phyloP scores from a whole-genome alignment of 2,329 filamentous ascomycete genomes.

The Colletotrichum sp. region DNA sequence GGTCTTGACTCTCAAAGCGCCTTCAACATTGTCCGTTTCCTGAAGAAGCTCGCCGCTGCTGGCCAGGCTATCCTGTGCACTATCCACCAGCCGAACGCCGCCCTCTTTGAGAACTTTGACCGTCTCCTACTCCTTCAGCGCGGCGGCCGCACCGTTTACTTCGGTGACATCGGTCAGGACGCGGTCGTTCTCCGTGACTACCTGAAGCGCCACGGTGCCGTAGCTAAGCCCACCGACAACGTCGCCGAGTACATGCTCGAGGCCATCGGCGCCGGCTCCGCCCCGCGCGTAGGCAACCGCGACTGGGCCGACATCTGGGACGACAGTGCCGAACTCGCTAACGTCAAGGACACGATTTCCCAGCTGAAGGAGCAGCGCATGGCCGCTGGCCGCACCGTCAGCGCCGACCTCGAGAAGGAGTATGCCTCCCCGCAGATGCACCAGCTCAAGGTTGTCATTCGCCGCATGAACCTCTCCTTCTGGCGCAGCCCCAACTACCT shows the following conservation, averaged over 20 bases:
- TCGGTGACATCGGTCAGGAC: slow-evolving; percentile 82
- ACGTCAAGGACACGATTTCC: slow-evolving; percentile 69
- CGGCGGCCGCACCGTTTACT: slow-evolving; percentile 84
- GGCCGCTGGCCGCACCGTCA: slow-evolving; percentile 39
- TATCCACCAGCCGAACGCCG: slow-evolving; percentile 88
- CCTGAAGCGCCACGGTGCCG: slow-evolving; percentile 64
- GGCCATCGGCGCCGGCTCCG: slow-evolving; percentile 77
- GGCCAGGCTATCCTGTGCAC: slow-evolving; percentile 91
- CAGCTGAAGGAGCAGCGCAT: slow-evolving; percentile 68
- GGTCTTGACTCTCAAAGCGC: slow-evolving; percentile 75
- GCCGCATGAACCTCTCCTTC: slow-evolving; percentile 77
- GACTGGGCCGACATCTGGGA: slow-evolving; percentile 86
- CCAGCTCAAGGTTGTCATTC: slow-evolving; percentile 78
- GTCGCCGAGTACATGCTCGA: slow-evolving; percentile 85
- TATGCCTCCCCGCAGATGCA: slow-evolving; percentile 82
- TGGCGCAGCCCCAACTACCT: slow-evolving; percentile 90
- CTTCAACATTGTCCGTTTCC: slow-evolving; percentile 78
- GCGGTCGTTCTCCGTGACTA: slow-evolving; percentile 73
- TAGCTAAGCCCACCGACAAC: slow-evolving; percentile 60
- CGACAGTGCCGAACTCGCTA: slow-evolving; percentile 72
- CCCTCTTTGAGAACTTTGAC: slow-evolving; percentile 88
- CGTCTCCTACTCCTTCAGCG: slow-evolving; percentile 78
- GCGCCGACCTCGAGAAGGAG: slow-evolving; percentile 69
- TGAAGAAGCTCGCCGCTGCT: slow-evolving; percentile 77
- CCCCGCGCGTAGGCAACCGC: slow-evolving; percentile 72